Evolutionary conservation across 23 red algal species (phyloP), one percentile per base, ranked within the genome.

Genomic region (Pyropia haitanensis): DNA sequence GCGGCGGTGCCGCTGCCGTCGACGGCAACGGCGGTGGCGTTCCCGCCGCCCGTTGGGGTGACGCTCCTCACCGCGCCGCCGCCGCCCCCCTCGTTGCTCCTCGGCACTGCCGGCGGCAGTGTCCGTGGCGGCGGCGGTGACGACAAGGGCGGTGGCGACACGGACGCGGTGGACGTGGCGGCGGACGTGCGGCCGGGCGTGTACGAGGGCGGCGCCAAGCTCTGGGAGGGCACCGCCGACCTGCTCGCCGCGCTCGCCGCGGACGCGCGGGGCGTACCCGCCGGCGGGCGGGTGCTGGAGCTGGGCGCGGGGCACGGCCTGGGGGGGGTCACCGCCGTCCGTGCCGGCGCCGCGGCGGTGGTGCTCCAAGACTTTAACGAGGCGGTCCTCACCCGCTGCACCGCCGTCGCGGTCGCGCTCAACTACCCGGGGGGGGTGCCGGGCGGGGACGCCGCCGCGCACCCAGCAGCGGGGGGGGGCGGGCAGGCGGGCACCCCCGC

Each of bases 151-250:
- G 8, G 39, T 9, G 39, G 0, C 8, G 39, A 46, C 39, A 9
- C 5, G 0, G 39, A 3, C 39, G 39, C 39, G 7, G 39, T 12
- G 5, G 39, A 4, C 3, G 39, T 15, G 33, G 81, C 53, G 30
- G 33, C 46, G 1, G 90, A 95, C 61, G 51, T 95, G 1, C 56
- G 86, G 7, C 68, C 81, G 10, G 68, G 66, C 25, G 51, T 64
- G 29, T 95, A 95, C 68, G 90, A 95, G 57, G 90, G 90, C 49
- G 90, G 90, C 5, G 81, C 67, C 81, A 95, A 95, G 77, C 66
- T 95, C 12, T 95, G 90, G 90, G 90, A 95, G 56, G 58, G 81
- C 49, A 58, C 90, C 15, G 13, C 53, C 19, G 90, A 95, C 55
- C 81, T 95, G 55, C 28, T 72, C 29, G 13, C 5, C 10, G 74